Evolutionary conservation across 2,329 filamentous ascomycete species (phyloP).

Genomic region (Ophiocordyceps unilateralis): DNA sequence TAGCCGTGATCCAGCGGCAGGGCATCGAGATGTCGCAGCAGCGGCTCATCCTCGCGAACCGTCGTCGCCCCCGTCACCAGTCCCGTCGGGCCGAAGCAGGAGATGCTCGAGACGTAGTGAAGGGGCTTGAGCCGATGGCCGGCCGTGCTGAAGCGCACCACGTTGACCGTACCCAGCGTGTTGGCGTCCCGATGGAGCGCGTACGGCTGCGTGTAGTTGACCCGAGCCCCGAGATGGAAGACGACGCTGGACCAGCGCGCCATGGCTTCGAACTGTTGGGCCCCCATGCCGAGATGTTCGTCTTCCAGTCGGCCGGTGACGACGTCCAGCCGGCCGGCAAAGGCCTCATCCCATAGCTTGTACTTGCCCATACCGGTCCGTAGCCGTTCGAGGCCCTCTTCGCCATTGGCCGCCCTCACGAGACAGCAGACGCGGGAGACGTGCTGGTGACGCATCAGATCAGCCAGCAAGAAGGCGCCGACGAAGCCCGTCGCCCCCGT

Average conservation of each 20-base stretch:
- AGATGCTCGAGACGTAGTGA: constrained; percentile 1
- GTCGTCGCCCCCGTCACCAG: not conserved
- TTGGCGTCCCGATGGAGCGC: not conserved
- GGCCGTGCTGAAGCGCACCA: not conserved
- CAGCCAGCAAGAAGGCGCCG: not conserved
- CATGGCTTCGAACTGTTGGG: not conserved
- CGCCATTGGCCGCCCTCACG: not conserved
- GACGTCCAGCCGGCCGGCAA: not conserved
- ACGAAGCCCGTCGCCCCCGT: not conserved
- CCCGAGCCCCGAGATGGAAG: not conserved
- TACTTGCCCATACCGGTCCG: not conserved
- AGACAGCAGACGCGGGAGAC: not conserved
- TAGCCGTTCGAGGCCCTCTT: not conserved
- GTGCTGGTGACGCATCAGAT: not conserved
- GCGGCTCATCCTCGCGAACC: not conserved
- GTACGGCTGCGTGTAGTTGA: constrained; percentile 1
- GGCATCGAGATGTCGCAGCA: not conserved
- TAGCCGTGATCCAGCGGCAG: not conserved
- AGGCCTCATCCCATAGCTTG: not conserved
- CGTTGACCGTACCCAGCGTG: not conserved
- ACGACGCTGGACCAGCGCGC: not conserved
- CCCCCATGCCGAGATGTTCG: not conserved
- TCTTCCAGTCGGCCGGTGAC: not conserved
- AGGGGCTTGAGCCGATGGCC: not conserved
- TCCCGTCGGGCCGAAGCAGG: not conserved